Evolutionary conservation across 2,329 filamentous ascomycete genomes (phyloP).

Genomic region (Zymoseptoria passerinii): DNA sequence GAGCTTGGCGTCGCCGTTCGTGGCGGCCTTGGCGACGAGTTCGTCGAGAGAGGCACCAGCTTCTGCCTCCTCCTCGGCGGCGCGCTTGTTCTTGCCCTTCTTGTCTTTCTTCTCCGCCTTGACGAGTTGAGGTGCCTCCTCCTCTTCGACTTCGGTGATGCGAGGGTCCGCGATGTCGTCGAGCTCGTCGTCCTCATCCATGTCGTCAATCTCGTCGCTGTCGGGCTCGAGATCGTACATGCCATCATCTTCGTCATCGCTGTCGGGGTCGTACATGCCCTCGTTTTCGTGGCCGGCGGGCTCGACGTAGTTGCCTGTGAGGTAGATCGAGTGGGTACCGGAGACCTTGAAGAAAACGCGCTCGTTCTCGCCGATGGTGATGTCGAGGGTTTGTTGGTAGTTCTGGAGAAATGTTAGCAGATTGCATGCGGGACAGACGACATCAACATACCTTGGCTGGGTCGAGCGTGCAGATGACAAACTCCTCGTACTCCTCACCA

Average conservation of each 20-base stretch:
- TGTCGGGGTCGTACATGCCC: slow-evolving; percentile 53
- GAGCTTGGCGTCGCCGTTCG: slow-evolving; percentile 61
- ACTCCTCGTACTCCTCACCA: slow-evolving; percentile 70
- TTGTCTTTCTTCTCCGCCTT: slow-evolving; percentile 47
- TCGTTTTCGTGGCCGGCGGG: slow-evolving; percentile 51
- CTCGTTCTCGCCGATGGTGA: slow-evolving; percentile 83
- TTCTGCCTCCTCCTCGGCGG: slow-evolving; percentile 60
- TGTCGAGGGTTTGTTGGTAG: slow-evolving; percentile 91
- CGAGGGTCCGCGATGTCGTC: slow-evolving; percentile 21
- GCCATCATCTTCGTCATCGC: slow-evolving; percentile 51
- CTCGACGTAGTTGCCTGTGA: slow-evolving; percentile 94
- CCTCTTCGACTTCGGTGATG: slow-evolving; percentile 41
- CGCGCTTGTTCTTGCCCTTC: slow-evolving; percentile 87
- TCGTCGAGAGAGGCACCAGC: slow-evolving; percentile 62
- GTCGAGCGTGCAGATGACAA: slow-evolving; percentile 92
- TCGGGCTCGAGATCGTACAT: slow-evolving; percentile 71
- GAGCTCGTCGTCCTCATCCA: slow-evolving; percentile 30
- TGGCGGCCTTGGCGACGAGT: slow-evolving; percentile 64
- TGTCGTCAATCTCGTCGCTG: slow-evolving; percentile 61
- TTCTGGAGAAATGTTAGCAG: slow-evolving; percentile 50
- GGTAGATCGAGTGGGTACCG: slow-evolving; percentile 81
- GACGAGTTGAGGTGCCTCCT: slow-evolving; percentile 51
- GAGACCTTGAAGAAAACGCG: slow-evolving; percentile 84
- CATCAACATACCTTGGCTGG: slow-evolving; percentile 69
- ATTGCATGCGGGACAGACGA: background rate